phyloP scores from a whole-genome alignment of 176 grass and related monocot species.

The Oryza rufipogon region DNA sequence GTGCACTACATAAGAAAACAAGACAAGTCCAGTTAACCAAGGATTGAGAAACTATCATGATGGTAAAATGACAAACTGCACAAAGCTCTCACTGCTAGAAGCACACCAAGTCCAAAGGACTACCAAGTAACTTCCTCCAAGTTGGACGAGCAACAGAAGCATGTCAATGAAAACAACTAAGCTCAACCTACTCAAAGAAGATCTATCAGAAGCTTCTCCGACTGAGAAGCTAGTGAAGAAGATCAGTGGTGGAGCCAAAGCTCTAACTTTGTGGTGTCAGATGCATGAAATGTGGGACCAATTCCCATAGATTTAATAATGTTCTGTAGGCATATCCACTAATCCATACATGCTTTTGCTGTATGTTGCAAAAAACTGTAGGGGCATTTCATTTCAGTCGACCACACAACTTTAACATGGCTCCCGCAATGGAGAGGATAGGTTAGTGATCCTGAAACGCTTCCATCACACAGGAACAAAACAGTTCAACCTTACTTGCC shows the following conservation, averaged over 20 bases:
- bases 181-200: conserved; percentile 21
- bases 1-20: background rate
- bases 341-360: background rate
- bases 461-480: conserved; percentile 18
- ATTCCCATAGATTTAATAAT: background rate
- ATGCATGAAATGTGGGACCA: background rate
- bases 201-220: background rate
- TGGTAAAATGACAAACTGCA: background rate
- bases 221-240: background rate
- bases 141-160: conserved; percentile 1
- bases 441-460: background rate
- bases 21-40: background rate
- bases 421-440: background rate
- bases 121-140: conserved; percentile 21
- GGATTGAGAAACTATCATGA: background rate
- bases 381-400: background rate
- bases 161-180: background rate
- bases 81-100: background rate
- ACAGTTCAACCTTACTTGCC: background rate
- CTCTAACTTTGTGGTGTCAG: background rate
- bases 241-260: background rate
- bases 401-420: background rate
- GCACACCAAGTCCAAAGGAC: conserved; percentile 5
- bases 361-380: background rate
- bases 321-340: background rate